phyloP scores from a whole-genome alignment of 139 green algal species.

The Picochlorum sp. region DNA sequence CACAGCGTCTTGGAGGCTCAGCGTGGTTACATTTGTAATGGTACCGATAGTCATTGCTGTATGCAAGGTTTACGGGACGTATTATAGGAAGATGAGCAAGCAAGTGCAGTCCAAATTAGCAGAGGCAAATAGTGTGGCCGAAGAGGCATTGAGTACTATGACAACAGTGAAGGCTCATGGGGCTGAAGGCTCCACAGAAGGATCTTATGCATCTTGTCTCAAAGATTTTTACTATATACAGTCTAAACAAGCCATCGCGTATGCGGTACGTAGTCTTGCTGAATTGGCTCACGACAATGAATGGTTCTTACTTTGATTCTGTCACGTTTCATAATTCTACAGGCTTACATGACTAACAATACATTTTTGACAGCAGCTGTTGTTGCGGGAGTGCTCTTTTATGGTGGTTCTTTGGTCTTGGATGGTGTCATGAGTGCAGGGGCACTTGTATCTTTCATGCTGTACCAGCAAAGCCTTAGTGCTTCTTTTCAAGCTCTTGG shows the following conservation, averaged over 20 bases:
- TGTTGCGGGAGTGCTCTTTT: slow-evolving; percentile 45
- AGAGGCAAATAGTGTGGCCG: slow-evolving; percentile 60
- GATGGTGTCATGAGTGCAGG: slow-evolving; percentile 27
- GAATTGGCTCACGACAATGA: neutral
- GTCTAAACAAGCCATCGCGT: neutral
- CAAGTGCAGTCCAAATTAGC: slow-evolving; percentile 60
- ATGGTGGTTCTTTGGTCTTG: slow-evolving; percentile 50
- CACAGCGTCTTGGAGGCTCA: slow-evolving; percentile 59
- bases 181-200: slow-evolving; percentile 36
- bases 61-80: slow-evolving; percentile 66
- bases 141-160: slow-evolving; percentile 58
- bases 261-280: too few species aligned
- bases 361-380: slow-evolving; percentile 59
- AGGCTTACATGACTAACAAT: slow-evolving; percentile 54
- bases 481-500: slow-evolving; percentile 56
- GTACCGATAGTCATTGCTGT: slow-evolving; percentile 60
- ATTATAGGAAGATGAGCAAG: slow-evolving; percentile 59
- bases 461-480: slow-evolving; percentile 63
- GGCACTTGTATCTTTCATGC: slow-evolving; percentile 69
- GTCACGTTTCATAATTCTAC: slow-evolving; percentile 1
- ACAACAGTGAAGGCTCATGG: slow-evolving; percentile 66
- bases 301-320: neutral
- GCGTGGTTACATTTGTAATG: slow-evolving; percentile 67
- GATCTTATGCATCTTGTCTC: slow-evolving; percentile 47
- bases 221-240: slow-evolving; percentile 30